These are phyloP conservation scores for Betula pendula DNA, from an alignment of 306 rosid species.

Conservation along the genomic window DNA sequence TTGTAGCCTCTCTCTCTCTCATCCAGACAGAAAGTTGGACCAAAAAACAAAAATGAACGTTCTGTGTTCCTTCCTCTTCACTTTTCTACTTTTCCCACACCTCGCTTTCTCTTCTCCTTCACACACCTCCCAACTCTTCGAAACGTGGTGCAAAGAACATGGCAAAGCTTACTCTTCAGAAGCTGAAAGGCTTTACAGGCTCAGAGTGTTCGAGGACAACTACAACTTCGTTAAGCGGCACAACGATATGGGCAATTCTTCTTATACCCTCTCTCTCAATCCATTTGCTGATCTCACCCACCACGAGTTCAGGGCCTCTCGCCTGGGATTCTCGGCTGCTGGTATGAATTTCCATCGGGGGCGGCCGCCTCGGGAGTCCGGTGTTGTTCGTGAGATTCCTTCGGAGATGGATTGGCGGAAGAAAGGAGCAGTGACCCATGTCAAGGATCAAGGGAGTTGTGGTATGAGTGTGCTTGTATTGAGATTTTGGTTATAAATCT, in stretches of 20 bases:
- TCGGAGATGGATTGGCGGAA: conserved; percentile 85
- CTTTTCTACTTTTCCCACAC: conserved; percentile 22
- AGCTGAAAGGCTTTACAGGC: conserved; percentile 54
- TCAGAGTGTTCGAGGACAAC: conserved; percentile 66
- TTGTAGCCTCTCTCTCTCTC: conserved; percentile 10
- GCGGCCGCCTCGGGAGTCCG: conserved; percentile 17
- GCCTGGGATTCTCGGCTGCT: conserved; percentile 59
- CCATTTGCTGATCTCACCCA: conserved; percentile 82
- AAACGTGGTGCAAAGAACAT: conserved; percentile 65
- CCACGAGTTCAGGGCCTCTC: conserved; percentile 79
- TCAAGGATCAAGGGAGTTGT: conserved; percentile 85
- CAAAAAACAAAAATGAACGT: conserved; percentile 9
- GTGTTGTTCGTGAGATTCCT: conserved; percentile 40
- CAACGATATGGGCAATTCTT: conserved; percentile 49
- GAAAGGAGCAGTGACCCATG: conserved; percentile 65
- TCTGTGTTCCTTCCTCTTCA: conserved; percentile 11
- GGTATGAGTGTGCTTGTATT: conserved; percentile 45
- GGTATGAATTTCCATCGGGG: conserved; percentile 30
- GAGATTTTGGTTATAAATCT: background rate
- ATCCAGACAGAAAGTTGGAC: background rate
- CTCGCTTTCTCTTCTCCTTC: conserved; percentile 30
- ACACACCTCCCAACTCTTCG: conserved; percentile 53
- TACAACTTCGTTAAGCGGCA: conserved; percentile 53
- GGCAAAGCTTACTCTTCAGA: conserved; percentile 61
- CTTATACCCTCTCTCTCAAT: conserved; percentile 70